Evolutionary conservation across 2,329 filamentous ascomycete genomes (phyloP), one percentile per base, ranked within the genome.

Genomic region (Aurifilum marmelostoma): DNA sequence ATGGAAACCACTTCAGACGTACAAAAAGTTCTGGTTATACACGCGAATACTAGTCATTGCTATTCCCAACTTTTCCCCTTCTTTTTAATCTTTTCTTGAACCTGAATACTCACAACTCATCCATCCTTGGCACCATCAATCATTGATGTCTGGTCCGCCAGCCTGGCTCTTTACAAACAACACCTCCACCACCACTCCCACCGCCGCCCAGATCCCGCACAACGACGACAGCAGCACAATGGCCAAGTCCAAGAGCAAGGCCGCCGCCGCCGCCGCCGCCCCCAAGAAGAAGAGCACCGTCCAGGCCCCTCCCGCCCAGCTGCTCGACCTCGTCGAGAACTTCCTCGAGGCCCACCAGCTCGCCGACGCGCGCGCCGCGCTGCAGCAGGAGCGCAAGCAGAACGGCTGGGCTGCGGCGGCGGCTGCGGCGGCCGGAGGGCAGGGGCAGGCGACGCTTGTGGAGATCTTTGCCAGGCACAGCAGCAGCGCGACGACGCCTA

Each of bases 321-420:
- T 94, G 47, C 82, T 94, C 76, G 86, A 89, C 71, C 82, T 92
- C 21, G 85, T 94, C 74, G 88, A 88, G 71, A 79, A 81, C 29
- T 94, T 93, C 78, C 83, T 94, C 63, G 84, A 84, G 56, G 85
- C 90, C 60, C 85, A 91, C 77, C 86, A 88, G n/a, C 91, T 92
- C 74, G 78, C 83, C 62, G 83, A 83, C 69, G 87, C 91, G 60
- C 86, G 86, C 75, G 81, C 84, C 69, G 85, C 87, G 6, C 90
- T 93, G 75, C 82, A 83, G 74, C 87, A 89, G 76, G 88, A 93
- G 76, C 83, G 87, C 66, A 84, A 80, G 76, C 83, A 81, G 79
- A 84, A 85, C 72, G 84, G 83, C 64, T 85, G 82, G 82, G 72
- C 79, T 27, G 72, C 71, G 62, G 60, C 27, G 73, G 70, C 37